A percentile compares a stretch with the other conserved stretches of the same genome.
Evolutionary conservation across 371 early-diverging fungal species (phyloP).

Genomic region (Mortierella sp.): DNA sequence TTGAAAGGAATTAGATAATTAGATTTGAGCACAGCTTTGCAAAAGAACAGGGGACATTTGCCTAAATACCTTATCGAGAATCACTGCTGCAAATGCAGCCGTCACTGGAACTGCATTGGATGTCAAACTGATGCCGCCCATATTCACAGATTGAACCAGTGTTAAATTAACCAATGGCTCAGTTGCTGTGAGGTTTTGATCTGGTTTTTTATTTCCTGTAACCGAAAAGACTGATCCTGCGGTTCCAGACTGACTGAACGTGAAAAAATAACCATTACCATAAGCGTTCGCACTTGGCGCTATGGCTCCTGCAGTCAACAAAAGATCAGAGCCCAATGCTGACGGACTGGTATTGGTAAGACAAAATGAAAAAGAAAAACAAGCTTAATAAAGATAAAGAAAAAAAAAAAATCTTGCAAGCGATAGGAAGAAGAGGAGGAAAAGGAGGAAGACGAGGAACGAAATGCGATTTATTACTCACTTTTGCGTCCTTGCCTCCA

Average conservation of each 20-base stretch:
- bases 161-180: constrained; percentile 27
- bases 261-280: constrained; percentile 33
- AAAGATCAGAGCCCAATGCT: constrained; percentile 37
- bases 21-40: background rate
- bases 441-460: no score
- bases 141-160: constrained; percentile 13
- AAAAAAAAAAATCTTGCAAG: background rate
- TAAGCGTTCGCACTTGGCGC: constrained; percentile 23
- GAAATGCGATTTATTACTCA: constrained; percentile 14
- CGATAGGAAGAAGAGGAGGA: no score
- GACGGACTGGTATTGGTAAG: constrained; percentile 13
- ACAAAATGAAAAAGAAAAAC: background rate
- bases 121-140: constrained; percentile 18
- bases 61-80: constrained; percentile 41
- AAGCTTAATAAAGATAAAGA: background rate
- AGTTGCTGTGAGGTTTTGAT: constrained; percentile 25
- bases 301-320: constrained; percentile 44
- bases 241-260: constrained; percentile 33
- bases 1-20: background rate
- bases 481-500: constrained; percentile 25
- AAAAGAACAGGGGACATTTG: background rate
- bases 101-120: constrained; percentile 26
- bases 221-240: constrained; percentile 24
- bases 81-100: constrained; percentile 35
- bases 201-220: constrained; percentile 23